phyloP scores from a whole-genome alignment of 257 asterid species.

The Capsicum pubescens region DNA sequence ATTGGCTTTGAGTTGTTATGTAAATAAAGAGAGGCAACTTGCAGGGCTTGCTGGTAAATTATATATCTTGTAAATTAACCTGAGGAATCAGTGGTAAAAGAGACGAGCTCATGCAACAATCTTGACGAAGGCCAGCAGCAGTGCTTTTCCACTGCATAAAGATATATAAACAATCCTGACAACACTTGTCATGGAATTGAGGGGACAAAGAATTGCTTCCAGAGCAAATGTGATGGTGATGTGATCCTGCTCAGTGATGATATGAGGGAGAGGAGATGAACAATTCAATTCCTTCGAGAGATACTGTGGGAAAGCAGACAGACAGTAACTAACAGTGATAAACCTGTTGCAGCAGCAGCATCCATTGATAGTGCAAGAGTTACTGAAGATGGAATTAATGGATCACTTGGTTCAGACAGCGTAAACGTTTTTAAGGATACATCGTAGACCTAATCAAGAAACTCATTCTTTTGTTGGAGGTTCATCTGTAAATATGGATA shows the following conservation, averaged over 20 bases:
- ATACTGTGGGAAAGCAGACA: slow-evolving; percentile 37
- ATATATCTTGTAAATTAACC: slow-evolving; percentile 38
- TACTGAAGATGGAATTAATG: slow-evolving; percentile 37
- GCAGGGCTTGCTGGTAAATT: slow-evolving; percentile 50
- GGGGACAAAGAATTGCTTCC: slow-evolving; percentile 38
- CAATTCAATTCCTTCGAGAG: slow-evolving; percentile 43
- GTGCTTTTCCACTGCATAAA: slow-evolving; percentile 42
- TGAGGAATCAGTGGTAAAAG: slow-evolving; percentile 50
- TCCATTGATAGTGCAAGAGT: slow-evolving; percentile 31
- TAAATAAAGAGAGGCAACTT: slow-evolving; percentile 64
- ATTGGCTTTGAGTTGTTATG: slow-evolving; percentile 82
- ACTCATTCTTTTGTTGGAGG: slow-evolving; percentile 30
- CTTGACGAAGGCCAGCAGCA: slow-evolving; percentile 37
- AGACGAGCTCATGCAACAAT: slow-evolving; percentile 39
- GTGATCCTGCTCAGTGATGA: slow-evolving; percentile 72
- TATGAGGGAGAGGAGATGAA: slow-evolving; percentile 58
- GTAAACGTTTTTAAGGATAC: slow-evolving; percentile 49
- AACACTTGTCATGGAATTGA: slow-evolving; percentile 43
- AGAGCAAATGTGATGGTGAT: slow-evolving; percentile 43
- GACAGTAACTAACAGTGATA: slow-evolving; percentile 37
- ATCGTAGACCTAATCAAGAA: slow-evolving; percentile 35
- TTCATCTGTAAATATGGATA: slow-evolving; percentile 34
- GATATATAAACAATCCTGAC: slow-evolving; percentile 44
- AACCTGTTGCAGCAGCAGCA: slow-evolving; percentile 36
- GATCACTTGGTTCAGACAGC: slow-evolving; percentile 44